Evolutionary conservation across 139 green algal species (phyloP), one percentile per base, ranked within the genome.

Genomic region (Microglena sp.): DNA sequence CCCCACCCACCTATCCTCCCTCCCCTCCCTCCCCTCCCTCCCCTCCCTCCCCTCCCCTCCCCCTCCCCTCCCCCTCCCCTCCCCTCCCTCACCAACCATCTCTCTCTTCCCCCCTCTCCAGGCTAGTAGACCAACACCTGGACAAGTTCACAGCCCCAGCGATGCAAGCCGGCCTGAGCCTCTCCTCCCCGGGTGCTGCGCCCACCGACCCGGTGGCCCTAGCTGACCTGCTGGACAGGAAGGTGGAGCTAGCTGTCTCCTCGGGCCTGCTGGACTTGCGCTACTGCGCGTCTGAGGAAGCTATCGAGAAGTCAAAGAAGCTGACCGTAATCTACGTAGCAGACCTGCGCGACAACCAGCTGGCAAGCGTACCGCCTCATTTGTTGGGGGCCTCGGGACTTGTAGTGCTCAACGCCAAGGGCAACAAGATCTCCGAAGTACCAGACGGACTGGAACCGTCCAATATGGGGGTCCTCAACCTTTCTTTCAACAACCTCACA

Each of bases 401-500:
- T 33, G 74, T 80, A 59, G 69, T 80, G 64, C 65, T 80, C 28
- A 80, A 76, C 45, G 74, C 74, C 29, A 60, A 28, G 2, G 54
- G 73, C 64, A 80, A 80, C 59, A n/a, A 60, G 53, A 28, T 77
- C 11, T 44, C 64, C 31, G 43, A n/a, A 8, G 33, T 77, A 26
- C 64, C 64, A 32, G 70, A 77, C 0, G 70, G 70, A 2, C 71
- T 72, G 73, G 73, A 36, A 28, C 75, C 11, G 61, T 62, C 26
- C 73, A 68, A 67, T 15, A 68, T 86, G 35, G 67, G 69, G 24
- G 76, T 86, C 15, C 64, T 83, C 2, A 76, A 83, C 66, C 31
- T 82, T 30, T 77, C 73, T 18, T 81, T 78, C 70, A 86, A 86
- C 73, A 54, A 35, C 29, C 64, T 86, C n/a, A 43, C 45, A 11